Conservation (phyloP, 352 stramenopile species). For the Phytopythium mirpurense region DNA sequence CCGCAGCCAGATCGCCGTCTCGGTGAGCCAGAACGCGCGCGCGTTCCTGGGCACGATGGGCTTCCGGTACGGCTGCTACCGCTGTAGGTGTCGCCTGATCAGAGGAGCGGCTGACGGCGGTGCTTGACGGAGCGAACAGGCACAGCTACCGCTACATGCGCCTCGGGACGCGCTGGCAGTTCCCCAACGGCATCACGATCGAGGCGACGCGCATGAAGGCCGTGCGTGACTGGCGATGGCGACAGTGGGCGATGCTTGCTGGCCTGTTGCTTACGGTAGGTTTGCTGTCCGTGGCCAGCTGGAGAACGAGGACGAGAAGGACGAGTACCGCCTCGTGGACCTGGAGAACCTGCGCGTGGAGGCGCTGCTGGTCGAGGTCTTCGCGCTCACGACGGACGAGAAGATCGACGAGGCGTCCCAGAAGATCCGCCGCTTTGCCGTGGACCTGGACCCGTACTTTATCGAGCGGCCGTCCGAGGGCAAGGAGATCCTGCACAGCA, state of each 20-base stretch:
- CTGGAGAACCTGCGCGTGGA: constrained; percentile 81
- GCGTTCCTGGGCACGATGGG: constrained; percentile 67
- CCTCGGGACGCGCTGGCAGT: constrained; percentile 74
- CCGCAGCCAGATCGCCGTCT: constrained; percentile 79
- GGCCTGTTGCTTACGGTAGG: background rate
- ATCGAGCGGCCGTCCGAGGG: constrained; percentile 78
- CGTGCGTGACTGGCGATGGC: constrained; percentile 22
- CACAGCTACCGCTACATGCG: constrained; percentile 85
- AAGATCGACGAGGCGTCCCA: constrained; percentile 83
- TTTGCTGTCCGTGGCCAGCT: constrained; percentile 25
- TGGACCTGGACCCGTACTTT: constrained; percentile 81
- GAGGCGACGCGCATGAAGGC: constrained; percentile 84
- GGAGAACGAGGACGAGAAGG: constrained; percentile 76
- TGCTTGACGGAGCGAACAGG: constrained; percentile 13
- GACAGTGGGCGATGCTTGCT: background rate
- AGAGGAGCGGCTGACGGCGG: background rate
- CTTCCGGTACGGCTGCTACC: constrained; percentile 45
- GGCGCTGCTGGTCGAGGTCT: constrained; percentile 83
- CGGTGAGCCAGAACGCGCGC: constrained; percentile 76
- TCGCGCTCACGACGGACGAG: constrained; percentile 76
- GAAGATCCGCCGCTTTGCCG: constrained; percentile 76
- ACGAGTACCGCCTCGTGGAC: constrained; percentile 80
- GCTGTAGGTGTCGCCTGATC: background rate
- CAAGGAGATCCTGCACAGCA: constrained; percentile 83
- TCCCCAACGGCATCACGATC: constrained; percentile 80